Percentiles rank a stretch among this genome's conserved stretches.
Evolutionary conservation across 352 stramenopile genomes (phyloP).

Genomic region (Globisporangium paddicum): DNA sequence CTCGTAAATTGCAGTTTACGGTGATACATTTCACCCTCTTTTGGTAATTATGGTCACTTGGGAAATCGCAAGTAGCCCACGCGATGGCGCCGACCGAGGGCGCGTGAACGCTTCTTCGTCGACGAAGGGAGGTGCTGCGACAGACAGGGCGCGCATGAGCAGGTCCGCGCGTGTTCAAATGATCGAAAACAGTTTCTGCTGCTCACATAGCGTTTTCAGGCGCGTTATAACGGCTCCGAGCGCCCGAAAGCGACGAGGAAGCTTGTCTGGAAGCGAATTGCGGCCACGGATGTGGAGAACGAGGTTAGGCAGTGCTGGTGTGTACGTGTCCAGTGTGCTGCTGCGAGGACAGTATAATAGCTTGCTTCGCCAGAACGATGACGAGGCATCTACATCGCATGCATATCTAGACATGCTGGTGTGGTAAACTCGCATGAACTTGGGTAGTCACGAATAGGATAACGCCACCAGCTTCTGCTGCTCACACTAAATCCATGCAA

Average conservation of each 20-base stretch:
- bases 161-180: background rate
- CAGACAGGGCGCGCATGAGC: conserved; percentile 2
- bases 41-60: conserved; percentile 6
- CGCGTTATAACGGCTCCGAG: background rate
- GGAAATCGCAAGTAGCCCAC: conserved; percentile 1
- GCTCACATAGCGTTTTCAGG: background rate
- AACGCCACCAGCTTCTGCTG: too few species aligned
- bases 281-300: too few species aligned
- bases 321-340: too few species aligned
- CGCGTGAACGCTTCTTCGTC: background rate
- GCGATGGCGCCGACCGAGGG: background rate
- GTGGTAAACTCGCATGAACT: too few species aligned
- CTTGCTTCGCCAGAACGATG: too few species aligned
- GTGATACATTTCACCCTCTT: conserved; percentile 14
- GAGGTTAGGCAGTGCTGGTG: too few species aligned
- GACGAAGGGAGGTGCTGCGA: conserved; percentile 3
- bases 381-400: too few species aligned
- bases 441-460: too few species aligned
- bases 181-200: background rate
- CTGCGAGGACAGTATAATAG: too few species aligned
- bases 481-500: too few species aligned
- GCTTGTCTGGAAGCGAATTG: background rate
- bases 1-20: background rate
- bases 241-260: background rate
- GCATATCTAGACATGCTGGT: too few species aligned